Conservation (phyloP, 257 asterid genomes). For the Euphrasia confusa region DNA sequence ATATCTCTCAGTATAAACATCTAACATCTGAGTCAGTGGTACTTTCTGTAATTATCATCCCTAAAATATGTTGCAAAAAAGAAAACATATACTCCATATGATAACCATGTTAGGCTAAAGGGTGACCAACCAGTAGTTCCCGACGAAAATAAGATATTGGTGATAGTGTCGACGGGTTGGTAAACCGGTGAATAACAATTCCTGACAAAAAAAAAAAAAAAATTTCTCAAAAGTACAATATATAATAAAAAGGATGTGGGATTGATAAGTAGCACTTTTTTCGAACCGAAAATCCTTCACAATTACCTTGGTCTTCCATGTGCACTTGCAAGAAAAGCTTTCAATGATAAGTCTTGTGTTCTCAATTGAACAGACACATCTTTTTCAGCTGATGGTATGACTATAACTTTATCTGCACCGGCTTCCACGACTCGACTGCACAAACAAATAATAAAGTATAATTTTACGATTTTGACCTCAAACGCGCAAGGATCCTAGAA, state of each 20-base stretch:
- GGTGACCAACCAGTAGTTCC: conserved; percentile 76
- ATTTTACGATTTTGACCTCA: too few relatives aligned
- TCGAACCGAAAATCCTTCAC: not conserved
- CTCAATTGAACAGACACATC: conserved; percentile 60
- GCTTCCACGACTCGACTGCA: conserved; percentile 84
- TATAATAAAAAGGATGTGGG: conserved; percentile 9
- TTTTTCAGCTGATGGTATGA: conserved; percentile 67
- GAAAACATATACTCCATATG: not conserved
- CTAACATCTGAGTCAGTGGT: not conserved
- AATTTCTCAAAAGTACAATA: not conserved
- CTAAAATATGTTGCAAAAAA: not conserved
- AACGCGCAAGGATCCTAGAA: too few relatives aligned
- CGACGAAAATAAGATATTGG: conserved; percentile 84
- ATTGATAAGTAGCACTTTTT: not conserved
- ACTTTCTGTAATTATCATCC: not conserved
- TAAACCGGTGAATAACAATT: conserved; percentile 51
- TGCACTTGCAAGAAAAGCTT: conserved; percentile 54
- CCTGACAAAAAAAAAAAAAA: conserved; percentile 37
- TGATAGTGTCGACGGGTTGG: conserved; percentile 63
- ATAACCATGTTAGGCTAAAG: conserved; percentile 11
- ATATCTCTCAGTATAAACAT: too few relatives aligned
- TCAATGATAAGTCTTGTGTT: conserved; percentile 65
- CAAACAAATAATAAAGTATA: too few relatives aligned
- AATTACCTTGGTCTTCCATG: conserved; percentile 48
- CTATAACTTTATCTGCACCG: conserved; percentile 54